A percentile compares a stretch with the other conserved stretches of the same genome.
Conservation (phyloP, 2,329 filamentous ascomycete genomes). For the Xylariaceae sp. region DNA sequence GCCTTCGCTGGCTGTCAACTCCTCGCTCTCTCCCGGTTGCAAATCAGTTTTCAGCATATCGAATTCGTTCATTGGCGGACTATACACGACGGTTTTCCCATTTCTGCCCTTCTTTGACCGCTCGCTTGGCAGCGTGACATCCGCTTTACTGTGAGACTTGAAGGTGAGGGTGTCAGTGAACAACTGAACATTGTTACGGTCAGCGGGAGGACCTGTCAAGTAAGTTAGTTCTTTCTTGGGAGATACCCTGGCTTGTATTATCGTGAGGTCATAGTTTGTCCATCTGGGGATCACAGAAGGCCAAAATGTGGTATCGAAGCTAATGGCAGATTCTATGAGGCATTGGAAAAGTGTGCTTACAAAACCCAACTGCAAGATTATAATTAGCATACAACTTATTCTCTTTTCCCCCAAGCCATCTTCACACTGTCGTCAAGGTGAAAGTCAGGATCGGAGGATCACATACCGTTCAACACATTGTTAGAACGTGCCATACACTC, state of each 20-base stretch:
- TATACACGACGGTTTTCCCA: slow-evolving; percentile 60
- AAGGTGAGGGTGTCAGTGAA: slow-evolving; percentile 63
- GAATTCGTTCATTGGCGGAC: slow-evolving; percentile 68
- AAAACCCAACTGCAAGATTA: not conserved
- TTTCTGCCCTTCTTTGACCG: slow-evolving; percentile 46
- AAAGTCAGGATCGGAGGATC: not conserved
- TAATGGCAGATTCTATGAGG: too few species aligned
- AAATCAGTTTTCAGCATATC: slow-evolving; percentile 60
- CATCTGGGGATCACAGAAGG: too few species aligned
- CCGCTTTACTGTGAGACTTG: slow-evolving; percentile 51
- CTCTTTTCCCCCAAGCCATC: too few species aligned
- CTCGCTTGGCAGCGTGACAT: slow-evolving; percentile 50
- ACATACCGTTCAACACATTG: slow-evolving; percentile 60
- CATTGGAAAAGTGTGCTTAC: not conserved
- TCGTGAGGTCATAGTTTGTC: too few species aligned
- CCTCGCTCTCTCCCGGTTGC: slow-evolving; percentile 54
- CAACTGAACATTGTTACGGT: slow-evolving; percentile 59
- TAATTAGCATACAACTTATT: too few species aligned
- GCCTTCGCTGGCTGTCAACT: slow-evolving; percentile 49
- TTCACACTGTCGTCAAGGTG: too few species aligned
- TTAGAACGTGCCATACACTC: slow-evolving; percentile 75
- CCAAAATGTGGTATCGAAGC: too few species aligned
- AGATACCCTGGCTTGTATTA: too few species aligned
- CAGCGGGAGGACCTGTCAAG: slow-evolving; percentile 26
- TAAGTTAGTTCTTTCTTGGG: slow-evolving; percentile 41